These are phyloP conservation scores for Alternaria arbusti DNA, from an alignment of 2,329 filamentous ascomycete genomes.

Conservation along the genomic window DNA sequence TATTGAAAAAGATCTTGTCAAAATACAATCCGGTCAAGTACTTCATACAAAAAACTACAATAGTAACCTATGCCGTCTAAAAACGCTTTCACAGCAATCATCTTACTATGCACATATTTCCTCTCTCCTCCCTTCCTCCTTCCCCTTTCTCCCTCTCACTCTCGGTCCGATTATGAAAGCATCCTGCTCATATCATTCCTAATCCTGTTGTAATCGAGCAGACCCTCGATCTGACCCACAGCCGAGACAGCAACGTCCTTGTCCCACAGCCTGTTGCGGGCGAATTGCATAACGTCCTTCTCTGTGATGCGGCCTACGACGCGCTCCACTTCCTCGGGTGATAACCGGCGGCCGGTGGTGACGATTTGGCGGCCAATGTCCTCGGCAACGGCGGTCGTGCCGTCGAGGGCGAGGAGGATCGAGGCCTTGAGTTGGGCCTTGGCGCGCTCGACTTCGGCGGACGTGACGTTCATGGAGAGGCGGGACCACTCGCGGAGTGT, in stretches of 20 bases:
- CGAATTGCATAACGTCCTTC: conserved; percentile 97
- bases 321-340: conserved; percentile 91
- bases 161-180: conserved; percentile 40
- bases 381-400: conserved; percentile 95
- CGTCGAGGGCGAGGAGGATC: conserved; percentile 94
- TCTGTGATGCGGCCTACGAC: conserved; percentile 87
- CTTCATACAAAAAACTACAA: conserved; percentile 44
- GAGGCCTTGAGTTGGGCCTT: conserved; percentile 99
- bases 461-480: conserved; percentile 83
- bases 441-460: conserved; percentile 94
- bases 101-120: conserved; percentile 16
- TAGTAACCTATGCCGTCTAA: conserved; percentile 5
- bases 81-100: conserved; percentile 20
- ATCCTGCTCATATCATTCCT: conserved; percentile 89
- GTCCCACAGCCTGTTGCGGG: conserved; percentile 95
- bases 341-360: conserved; percentile 92
- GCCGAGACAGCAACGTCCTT: conserved; percentile 93
- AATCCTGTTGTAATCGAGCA: conserved; percentile 76
- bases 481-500: conserved; percentile 98
- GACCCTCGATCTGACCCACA: conserved; percentile 88
- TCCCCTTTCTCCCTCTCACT: not conserved
- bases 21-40: conserved; percentile 35
- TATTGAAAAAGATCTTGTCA: conserved; percentile 33
- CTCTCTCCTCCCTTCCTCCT: not conserved
- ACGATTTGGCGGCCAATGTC: conserved; percentile 99